A percentile compares a stretch with the other conserved stretches of the same genome.
phyloP scores from a whole-genome alignment of 495 filamentous ascomycete genomes.

The Daldinia caldariorum region DNA sequence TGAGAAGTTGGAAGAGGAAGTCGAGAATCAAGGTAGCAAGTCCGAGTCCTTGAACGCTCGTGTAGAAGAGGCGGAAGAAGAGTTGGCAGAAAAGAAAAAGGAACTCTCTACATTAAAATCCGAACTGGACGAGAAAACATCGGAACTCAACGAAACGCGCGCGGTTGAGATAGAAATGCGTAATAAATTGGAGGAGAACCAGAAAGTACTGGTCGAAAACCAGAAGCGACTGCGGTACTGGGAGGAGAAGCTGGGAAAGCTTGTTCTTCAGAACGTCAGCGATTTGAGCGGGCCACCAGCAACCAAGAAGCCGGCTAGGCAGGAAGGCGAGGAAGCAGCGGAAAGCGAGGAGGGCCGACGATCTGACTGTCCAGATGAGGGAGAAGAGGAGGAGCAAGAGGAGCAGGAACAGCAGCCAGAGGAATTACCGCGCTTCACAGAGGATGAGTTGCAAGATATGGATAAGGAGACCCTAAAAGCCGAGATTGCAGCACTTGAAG shows the following conservation, averaged over 20 bases:
- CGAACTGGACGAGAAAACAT: conserved; percentile 85
- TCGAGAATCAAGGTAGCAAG: conserved; percentile 76
- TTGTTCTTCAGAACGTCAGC: conserved; percentile 78
- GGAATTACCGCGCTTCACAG: conserved; percentile 81
- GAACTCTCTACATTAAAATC: conserved; percentile 81
- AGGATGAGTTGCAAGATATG: conserved; percentile 93
- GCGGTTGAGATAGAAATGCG: conserved; percentile 97
- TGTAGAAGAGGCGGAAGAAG: conserved; percentile 88
- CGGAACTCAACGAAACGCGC: conserved; percentile 88
- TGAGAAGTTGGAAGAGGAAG: conserved; percentile 77
- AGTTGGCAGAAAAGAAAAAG: conserved; percentile 79
- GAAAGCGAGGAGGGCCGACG: conserved; percentile 30
- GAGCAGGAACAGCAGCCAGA: conserved; percentile 43
- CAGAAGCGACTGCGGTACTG: conserved; percentile 85
- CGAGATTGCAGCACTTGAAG: conserved; percentile 89
- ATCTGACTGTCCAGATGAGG: conserved; percentile 18
- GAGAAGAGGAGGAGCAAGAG: conserved; percentile 46
- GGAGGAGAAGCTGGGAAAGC: conserved; percentile 86
- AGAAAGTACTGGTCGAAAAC: conserved; percentile 87
- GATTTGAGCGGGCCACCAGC: conserved; percentile 66
- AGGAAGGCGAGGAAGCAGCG: conserved; percentile 19
- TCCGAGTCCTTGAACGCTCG: conserved; percentile 75
- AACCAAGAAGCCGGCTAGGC: conserved; percentile 43
- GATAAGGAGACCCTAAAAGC: conserved; percentile 85
- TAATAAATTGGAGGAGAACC: conserved; percentile 95